A percentile compares a stretch with the other conserved stretches of the same genome.
These are phyloP conservation scores for Colletotrichum coccodes DNA, from an alignment of 2,329 filamentous ascomycete species.

Conservation along the genomic window DNA sequence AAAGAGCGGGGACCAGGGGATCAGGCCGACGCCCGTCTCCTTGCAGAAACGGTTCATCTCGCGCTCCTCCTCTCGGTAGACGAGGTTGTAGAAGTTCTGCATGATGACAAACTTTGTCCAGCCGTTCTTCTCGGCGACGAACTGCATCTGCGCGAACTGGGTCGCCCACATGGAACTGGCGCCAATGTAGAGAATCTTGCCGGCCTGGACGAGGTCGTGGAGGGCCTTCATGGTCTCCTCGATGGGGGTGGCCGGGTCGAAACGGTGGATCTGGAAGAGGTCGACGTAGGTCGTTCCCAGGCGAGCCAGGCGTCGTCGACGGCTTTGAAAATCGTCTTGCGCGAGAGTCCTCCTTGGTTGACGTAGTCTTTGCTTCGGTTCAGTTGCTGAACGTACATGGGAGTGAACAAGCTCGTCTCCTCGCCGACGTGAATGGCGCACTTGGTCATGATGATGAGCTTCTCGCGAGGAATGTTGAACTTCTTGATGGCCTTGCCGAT, in stretches of 20 bases:
- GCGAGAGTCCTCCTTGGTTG: conserved; percentile 37
- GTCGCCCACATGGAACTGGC: conserved; percentile 31
- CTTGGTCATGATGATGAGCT: conserved; percentile 73
- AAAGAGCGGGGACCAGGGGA: conserved; percentile 31
- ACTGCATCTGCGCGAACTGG: conserved; percentile 52
- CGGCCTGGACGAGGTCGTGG: conserved; percentile 67
- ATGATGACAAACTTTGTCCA: conserved; percentile 69
- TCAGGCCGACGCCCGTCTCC: conserved; percentile 49
- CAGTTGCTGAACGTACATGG: not conserved
- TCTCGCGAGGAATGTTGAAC: conserved; percentile 70
- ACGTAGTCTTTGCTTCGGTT: conserved; percentile 49
- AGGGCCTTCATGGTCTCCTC: conserved; percentile 70
- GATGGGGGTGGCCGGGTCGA: conserved; percentile 62
- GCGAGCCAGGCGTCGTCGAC: conserved; percentile 55
- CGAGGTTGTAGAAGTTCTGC: conserved; percentile 65
- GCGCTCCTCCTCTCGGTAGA: conserved; percentile 69
- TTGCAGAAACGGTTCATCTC: conserved; percentile 55
- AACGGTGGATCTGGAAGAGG: conserved; percentile 69
- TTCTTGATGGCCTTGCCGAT: conserved; percentile 72
- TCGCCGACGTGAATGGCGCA: conserved; percentile 36
- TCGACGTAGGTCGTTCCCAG: conserved; percentile 58
- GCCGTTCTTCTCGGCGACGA: conserved; percentile 60
- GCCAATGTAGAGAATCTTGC: conserved; percentile 55
- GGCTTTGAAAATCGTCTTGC: conserved; percentile 44
- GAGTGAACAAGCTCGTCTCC: conserved; percentile 42